Base-by-base conservation (phyloP, 73 alveolate species). In the Diophrys appendiculata region DNA sequence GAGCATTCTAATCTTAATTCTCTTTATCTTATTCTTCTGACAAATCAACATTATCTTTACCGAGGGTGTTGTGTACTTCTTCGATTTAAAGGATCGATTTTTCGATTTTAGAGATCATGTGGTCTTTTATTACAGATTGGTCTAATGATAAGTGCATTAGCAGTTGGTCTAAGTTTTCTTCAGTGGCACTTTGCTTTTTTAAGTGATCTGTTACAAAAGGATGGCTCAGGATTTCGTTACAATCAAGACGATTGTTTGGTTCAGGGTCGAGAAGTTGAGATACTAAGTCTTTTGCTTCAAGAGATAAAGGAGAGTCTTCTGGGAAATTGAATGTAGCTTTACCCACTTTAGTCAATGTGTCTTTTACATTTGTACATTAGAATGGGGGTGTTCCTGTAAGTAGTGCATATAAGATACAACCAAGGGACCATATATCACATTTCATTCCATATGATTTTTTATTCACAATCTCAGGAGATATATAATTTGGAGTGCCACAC, bases 341-440 rank as follows among this genome's bases (percentile, higher is more conserved):
- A 72, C 88, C 91, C 33, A 95, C 93, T 77, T 88, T 87, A 30
- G 88, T 73, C 72, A 92, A 95, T 26, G 97, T 93, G 25, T 92
- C 86, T 75, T 90, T 93, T 1, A 94, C 95, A 82, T 94, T 96
- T 33, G 60, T 78, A 30, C 98, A 87, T 77, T 95, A 97, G 78
- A 93, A 95, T 27, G 99, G 99, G 25, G 97, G 98, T 55, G 79
- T 90, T 1, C 99, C 98, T 1, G 88, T 73, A 29, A 95, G 55
- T 67, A 95, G 72, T 60, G 96, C 88, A 73, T 90, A 95, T 0
- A 88, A 80, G 25, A 95, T 94, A 53, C 93, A 90, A 33, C 99
- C 99, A 26, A 95, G 68, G 13, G 95, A 82, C 99, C 99, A 95
- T 23, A 87, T 84, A 76, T 95, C 99, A 24, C 93, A 98, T 76